Percentiles rank a stretch among this genome's conserved stretches.
These are phyloP conservation scores for Clavariopsis aquatica DNA, from an alignment of 495 filamentous ascomycete genomes.

Conservation along the genomic window DNA sequence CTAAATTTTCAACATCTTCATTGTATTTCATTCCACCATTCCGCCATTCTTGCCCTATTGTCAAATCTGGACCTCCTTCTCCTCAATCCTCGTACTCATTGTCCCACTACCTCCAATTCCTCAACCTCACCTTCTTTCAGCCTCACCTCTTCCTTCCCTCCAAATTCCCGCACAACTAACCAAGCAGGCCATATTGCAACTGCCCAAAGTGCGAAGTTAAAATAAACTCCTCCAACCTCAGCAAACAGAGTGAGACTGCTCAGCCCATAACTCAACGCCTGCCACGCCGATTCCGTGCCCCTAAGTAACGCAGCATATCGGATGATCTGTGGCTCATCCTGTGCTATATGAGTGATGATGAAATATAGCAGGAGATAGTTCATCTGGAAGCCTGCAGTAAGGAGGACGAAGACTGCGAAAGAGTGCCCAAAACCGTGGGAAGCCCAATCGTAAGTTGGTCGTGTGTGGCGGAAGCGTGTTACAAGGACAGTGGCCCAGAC, in stretches of 20 bases:
- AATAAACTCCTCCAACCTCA: conserved; percentile 60
- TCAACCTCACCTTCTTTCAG: neutral
- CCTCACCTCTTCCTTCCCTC: conserved; percentile 26
- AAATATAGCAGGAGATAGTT: conserved; percentile 70
- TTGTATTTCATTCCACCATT: too few relatives aligned
- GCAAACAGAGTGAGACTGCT: conserved; percentile 59
- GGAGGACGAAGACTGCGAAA: conserved; percentile 61
- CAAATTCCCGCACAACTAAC: conserved; percentile 58
- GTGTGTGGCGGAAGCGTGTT: conserved; percentile 53
- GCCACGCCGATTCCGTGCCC: conserved; percentile 63
- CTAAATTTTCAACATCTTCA: too few relatives aligned
- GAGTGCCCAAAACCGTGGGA: conserved; percentile 57
- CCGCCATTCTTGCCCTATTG: neutral
- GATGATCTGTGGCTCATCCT: conserved; percentile 58
- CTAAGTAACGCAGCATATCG: conserved; percentile 62
- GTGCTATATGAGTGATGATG: conserved; percentile 60
- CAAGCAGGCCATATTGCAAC: conserved; percentile 60
- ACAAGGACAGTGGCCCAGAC: conserved; percentile 60
- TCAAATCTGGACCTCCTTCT: neutral
- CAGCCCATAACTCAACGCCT: conserved; percentile 63
- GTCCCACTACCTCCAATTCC: neutral
- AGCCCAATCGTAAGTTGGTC: conserved; percentile 60
- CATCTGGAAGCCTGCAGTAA: conserved; percentile 61
- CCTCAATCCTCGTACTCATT: neutral
- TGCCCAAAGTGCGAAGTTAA: conserved; percentile 65